phyloP scores from a whole-genome alignment of 2,329 filamentous ascomycete species.

The Claviceps capensis region DNA sequence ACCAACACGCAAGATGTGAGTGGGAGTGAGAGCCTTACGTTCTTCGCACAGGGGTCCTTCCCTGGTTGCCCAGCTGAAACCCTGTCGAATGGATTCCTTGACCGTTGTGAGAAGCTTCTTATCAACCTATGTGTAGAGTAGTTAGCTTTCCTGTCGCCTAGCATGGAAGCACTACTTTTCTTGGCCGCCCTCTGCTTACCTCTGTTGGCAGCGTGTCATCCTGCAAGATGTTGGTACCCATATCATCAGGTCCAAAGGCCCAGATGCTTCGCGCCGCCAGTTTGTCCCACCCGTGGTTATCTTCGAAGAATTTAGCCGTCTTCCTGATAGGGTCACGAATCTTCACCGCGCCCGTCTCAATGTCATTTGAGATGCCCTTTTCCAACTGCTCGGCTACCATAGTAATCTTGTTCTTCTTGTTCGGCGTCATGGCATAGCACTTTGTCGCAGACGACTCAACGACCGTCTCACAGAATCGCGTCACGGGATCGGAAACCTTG shows the following conservation, averaged over 20 bases:
- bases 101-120: conserved; percentile 80
- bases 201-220: conserved; percentile 92
- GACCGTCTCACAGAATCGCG: conserved; percentile 93
- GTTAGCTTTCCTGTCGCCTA: background rate
- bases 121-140: conserved; percentile 49
- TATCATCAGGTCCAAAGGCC: conserved; percentile 95
- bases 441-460: conserved; percentile 96
- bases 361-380: conserved; percentile 86
- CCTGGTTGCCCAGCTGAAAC: conserved; percentile 90
- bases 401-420: conserved; percentile 98
- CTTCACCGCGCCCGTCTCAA: conserved; percentile 77
- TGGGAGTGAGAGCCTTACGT: conserved; percentile 44
- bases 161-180: too few relatives aligned
- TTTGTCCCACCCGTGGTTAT: conserved; percentile 94
- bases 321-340: conserved; percentile 88
- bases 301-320: conserved; percentile 93
- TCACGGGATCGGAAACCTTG: conserved; percentile 96
- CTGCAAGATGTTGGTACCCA: conserved; percentile 87
- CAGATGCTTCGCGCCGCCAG: conserved; percentile 90
- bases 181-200: conserved; percentile 25
- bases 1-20: background rate
- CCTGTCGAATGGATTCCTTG: conserved; percentile 84
- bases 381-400: conserved; percentile 97
- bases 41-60: conserved; percentile 97
- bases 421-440: conserved; percentile 93